Conservation (phyloP, 2,329 filamentous ascomycete genomes). For the Cylindrodendrum hubeiense region DNA sequence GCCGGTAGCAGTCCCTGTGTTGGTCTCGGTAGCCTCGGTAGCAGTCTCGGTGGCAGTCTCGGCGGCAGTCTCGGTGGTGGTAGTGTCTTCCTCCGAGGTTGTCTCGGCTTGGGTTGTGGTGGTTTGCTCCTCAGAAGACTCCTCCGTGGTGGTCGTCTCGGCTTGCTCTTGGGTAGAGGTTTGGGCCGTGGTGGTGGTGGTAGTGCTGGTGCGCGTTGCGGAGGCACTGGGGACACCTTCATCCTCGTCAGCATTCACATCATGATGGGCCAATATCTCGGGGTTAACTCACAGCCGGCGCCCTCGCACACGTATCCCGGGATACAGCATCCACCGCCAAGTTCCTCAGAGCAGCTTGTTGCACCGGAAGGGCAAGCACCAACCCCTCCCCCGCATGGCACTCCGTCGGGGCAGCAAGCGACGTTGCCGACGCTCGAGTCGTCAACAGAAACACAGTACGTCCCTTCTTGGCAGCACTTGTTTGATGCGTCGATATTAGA, state of each 20-base stretch:
- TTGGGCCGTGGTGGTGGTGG: slow-evolving; percentile 29
- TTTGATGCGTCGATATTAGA: slow-evolving; percentile 73
- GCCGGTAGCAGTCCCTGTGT: slow-evolving; percentile 49
- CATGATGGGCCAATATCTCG: not conserved
- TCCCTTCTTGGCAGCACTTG: slow-evolving; percentile 77
- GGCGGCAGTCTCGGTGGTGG: slow-evolving; percentile 21
- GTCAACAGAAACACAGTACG: slow-evolving; percentile 74
- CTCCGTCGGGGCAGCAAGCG: slow-evolving; percentile 79
- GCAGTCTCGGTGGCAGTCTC: slow-evolving; percentile 49
- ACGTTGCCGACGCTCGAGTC: slow-evolving; percentile 75
- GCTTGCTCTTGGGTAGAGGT: slow-evolving; percentile 34
- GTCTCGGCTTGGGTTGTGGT: slow-evolving; percentile 51
- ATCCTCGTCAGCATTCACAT: slow-evolving; percentile 19
- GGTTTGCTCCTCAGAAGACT: slow-evolving; percentile 51
- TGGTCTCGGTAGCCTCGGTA: slow-evolving; percentile 55
- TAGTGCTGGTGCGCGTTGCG: slow-evolving; percentile 39
- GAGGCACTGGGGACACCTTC: slow-evolving; percentile 50
- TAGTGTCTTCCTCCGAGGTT: slow-evolving; percentile 33
- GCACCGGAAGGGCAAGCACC: slow-evolving; percentile 72
- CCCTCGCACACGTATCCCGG: slow-evolving; percentile 77
- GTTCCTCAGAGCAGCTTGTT: slow-evolving; percentile 71
- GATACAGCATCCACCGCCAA: slow-evolving; percentile 83
- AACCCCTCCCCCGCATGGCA: slow-evolving; percentile 73
- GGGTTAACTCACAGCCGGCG: slow-evolving; percentile 73
- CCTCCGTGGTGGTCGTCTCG: slow-evolving; percentile 55